A percentile compares a stretch with the other conserved stretches of the same genome.
Evolutionary conservation across 306 rosid species (phyloP).

Genomic region (Luffa acutangula): DNA sequence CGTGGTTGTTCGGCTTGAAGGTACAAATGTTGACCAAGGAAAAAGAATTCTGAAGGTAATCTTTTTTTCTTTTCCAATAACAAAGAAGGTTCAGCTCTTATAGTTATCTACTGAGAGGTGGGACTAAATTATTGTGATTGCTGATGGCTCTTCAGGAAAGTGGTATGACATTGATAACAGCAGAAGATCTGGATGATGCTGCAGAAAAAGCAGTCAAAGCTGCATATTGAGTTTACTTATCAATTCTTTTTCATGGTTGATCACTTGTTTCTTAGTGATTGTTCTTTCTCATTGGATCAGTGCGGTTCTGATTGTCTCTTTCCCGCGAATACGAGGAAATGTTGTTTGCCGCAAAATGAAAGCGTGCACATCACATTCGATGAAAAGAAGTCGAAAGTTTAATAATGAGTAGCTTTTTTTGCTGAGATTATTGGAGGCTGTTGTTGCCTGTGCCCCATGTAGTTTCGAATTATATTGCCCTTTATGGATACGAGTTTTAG

Average conservation of each 20-base stretch:
- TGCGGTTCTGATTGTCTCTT: background rate
- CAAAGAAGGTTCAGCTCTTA: background rate
- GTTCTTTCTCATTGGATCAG: slow-evolving; percentile 5
- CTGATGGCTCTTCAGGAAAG: slow-evolving; percentile 66
- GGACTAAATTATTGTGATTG: background rate
- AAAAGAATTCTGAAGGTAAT: slow-evolving; percentile 79
- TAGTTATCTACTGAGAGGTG: background rate
- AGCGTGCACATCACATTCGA: background rate
- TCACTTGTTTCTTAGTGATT: slow-evolving; percentile 17
- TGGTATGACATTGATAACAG: slow-evolving; percentile 77
- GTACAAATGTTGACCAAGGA: slow-evolving; percentile 95
- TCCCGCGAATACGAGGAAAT: background rate
- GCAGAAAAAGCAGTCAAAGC: slow-evolving; percentile 92
- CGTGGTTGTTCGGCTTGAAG: slow-evolving; percentile 93
- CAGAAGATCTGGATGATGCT: slow-evolving; percentile 96
- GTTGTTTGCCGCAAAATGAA: background rate
- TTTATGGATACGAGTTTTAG: background rate
- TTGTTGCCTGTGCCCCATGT: background rate
- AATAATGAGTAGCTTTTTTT: background rate
- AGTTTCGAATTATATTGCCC: background rate
- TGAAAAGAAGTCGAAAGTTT: background rate
- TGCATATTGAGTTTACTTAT: slow-evolving; percentile 36
- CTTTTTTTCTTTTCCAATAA: background rate
- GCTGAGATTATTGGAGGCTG: background rate
- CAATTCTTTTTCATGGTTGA: slow-evolving; percentile 9